A percentile compares a stretch with the other conserved stretches of the same genome.
Evolutionary conservation across 257 asterid genomes (phyloP).

Genomic region (Plantago ovata): DNA sequence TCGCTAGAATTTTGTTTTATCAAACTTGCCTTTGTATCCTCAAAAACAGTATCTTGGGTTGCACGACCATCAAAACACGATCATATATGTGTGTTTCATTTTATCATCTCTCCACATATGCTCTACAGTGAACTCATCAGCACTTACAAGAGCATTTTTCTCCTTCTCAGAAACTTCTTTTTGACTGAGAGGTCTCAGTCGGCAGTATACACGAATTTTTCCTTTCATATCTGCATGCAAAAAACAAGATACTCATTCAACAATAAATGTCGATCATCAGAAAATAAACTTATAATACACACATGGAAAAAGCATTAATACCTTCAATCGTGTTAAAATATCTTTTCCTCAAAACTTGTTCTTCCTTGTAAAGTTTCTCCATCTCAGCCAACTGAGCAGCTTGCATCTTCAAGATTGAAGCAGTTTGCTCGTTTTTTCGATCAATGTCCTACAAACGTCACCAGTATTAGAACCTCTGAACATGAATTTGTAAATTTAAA

Average conservation of each 20-base stretch:
- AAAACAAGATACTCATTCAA: conserved; percentile 16
- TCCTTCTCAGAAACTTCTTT: conserved; percentile 70
- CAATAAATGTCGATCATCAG: neutral
- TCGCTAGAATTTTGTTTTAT: neutral
- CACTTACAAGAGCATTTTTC: conserved; percentile 47
- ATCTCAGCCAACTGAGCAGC: conserved; percentile 92
- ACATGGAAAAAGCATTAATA: conserved; percentile 17
- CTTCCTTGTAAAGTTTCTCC: conserved; percentile 91
- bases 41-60: conserved; percentile 82
- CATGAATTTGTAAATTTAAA: neutral
- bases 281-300: neutral
- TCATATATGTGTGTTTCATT: conserved; percentile 87
- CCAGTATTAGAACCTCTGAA: conserved; percentile 19
- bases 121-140: conserved; percentile 87
- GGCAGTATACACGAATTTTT: conserved; percentile 89
- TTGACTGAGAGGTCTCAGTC: conserved; percentile 83
- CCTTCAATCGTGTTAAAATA: conserved; percentile 97
- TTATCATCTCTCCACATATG: conserved; percentile 89
- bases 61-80: conserved; percentile 78
- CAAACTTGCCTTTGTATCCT: conserved; percentile 85
- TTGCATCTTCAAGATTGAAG: conserved; percentile 92
- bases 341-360: conserved; percentile 80
- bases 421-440: conserved; percentile 95
- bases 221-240: conserved; percentile 85
- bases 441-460: conserved; percentile 65